Base-by-base conservation (phyloP, 2,329 filamentous ascomycete species). In the Aureobasidium zeae region DNA sequence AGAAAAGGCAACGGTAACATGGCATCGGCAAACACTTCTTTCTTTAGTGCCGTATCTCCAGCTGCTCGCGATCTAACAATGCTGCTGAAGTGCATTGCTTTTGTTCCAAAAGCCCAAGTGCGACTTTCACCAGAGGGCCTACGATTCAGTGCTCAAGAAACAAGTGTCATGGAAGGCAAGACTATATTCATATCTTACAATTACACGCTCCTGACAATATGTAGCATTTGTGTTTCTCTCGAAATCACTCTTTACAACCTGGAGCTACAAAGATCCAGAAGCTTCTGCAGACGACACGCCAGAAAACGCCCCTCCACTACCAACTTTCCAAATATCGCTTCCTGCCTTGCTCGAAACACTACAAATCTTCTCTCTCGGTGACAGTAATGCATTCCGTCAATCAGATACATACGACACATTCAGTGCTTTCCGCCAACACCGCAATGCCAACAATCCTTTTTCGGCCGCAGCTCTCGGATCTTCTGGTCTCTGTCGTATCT, bases 341-440 rank as follows among this genome's bases (percentile, higher is more conserved):
- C 73, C 81, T 4, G 85, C 89, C 13, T 74, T 98, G 3, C 76
- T 98, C 42, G 91, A 96, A 65, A 94, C 89, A 0, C 73, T 98
- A 6, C 89, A 95, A 57, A 96, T 98, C 37, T 94, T 98, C 57
- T 86, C 86, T 37, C 76, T 88, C 36, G 44, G 43, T 12, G 52
- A 55, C 39, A 54, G 51, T 45, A 52, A 52, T 15, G 37, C 52
- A 13, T 33, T 50, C 6, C 57, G 63, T 52, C 46, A 62, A 51
- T 52, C 60, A 54, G 45, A 55, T 17, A 35, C 56, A 48, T 53
- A 65, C 57, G 64, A 63, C 53, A 38, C 63, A 49, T 59, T 64
- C 57, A 52, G 54, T 16, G 51, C 58, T 3, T 56, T 60, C 37
- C 55, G 66, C 51, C 52, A 64, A 12, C 53, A 56, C 22, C 55